Conservation (phyloP, 2,329 filamentous ascomycete genomes). For the Chrysoporthe deuterocubensis region DNA sequence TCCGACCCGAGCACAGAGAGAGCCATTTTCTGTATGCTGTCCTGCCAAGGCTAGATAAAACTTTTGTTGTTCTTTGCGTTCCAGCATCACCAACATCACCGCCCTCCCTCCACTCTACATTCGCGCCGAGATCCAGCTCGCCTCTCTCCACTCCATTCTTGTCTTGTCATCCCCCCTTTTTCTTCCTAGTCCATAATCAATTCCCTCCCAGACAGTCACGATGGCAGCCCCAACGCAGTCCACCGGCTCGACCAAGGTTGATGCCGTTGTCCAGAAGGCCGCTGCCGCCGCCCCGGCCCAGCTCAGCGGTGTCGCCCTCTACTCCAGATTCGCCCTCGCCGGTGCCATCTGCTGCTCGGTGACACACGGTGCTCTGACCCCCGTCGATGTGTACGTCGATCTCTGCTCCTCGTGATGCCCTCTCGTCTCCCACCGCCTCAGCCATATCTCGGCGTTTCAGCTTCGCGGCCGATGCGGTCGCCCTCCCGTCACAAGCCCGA, state of each 20-base stretch:
- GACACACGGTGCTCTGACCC: conserved; percentile 95
- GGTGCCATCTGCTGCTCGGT: conserved; percentile 97
- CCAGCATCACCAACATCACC: conserved; percentile 13
- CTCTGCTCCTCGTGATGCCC: background rate
- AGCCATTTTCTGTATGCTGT: conserved; percentile 2
- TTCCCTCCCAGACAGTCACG: conserved; percentile 36
- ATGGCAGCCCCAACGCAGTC: conserved; percentile 47
- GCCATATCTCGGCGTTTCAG: conserved; percentile 6
- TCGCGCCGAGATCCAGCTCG: background rate
- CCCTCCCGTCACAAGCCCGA: background rate
- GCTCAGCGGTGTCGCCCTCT: conserved; percentile 67
- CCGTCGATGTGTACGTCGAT: conserved; percentile 94
- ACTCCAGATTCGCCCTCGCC: conserved; percentile 95
- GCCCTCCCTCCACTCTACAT: background rate
- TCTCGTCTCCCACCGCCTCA: background rate
- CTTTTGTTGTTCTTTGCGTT: conserved; percentile 16
- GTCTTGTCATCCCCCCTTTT: conserved; percentile 31
- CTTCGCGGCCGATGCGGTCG: conserved; percentile 16
- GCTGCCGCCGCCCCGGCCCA: conserved; percentile 47
- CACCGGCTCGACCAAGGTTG: conserved; percentile 49
- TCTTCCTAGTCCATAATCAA: conserved; percentile 20
- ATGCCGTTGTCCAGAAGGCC: conserved; percentile 48
- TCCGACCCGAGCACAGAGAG: conserved; percentile 3
- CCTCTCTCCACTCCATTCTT: conserved; percentile 35
- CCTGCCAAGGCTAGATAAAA: conserved; percentile 11